phyloP scores from a whole-genome alignment of 2,329 filamentous ascomycete genomes.

The Phyllosticta citriasiana region DNA sequence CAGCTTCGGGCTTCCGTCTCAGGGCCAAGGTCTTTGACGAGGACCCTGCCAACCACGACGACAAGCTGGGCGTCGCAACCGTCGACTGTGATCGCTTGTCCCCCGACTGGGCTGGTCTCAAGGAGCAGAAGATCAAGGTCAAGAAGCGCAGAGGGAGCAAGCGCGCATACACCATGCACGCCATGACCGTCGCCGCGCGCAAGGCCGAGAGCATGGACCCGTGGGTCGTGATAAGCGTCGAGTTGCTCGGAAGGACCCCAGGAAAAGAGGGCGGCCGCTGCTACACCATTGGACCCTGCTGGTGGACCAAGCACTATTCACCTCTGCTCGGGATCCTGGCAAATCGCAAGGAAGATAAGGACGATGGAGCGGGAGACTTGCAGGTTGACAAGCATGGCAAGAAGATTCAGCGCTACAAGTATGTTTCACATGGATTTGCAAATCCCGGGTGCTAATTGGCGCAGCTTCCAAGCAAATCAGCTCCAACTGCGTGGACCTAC shows the following conservation, averaged over 20 bases:
- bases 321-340: slow-evolving; percentile 77
- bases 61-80: slow-evolving; percentile 78
- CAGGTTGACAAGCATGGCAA: slow-evolving; percentile 28
- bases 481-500: slow-evolving; percentile 80
- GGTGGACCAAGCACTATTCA: slow-evolving; percentile 76
- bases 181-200: slow-evolving; percentile 53
- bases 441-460: slow-evolving; percentile 3
- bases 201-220: slow-evolving; percentile 58
- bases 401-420: slow-evolving; percentile 66
- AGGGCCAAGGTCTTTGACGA: slow-evolving; percentile 88
- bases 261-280: slow-evolving; percentile 53
- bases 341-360: slow-evolving; percentile 49
- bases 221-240: slow-evolving; percentile 59
- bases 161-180: slow-evolving; percentile 68
- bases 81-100: slow-evolving; percentile 51
- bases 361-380: slow-evolving; percentile 12
- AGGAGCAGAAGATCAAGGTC: slow-evolving; percentile 55
- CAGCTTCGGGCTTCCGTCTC: slow-evolving; percentile 67
- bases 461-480: slow-evolving; percentile 84
- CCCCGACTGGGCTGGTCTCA: slow-evolving; percentile 59
- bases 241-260: slow-evolving; percentile 67
- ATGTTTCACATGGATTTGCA: slow-evolving; percentile 25
- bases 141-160: slow-evolving; percentile 84
- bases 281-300: slow-evolving; percentile 70
- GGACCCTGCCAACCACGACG: slow-evolving; percentile 75